Evolutionary conservation across 2,329 filamentous ascomycete genomes (phyloP), one percentile per base, ranked within the genome.

Genomic region (Xylaria sp.): DNA sequence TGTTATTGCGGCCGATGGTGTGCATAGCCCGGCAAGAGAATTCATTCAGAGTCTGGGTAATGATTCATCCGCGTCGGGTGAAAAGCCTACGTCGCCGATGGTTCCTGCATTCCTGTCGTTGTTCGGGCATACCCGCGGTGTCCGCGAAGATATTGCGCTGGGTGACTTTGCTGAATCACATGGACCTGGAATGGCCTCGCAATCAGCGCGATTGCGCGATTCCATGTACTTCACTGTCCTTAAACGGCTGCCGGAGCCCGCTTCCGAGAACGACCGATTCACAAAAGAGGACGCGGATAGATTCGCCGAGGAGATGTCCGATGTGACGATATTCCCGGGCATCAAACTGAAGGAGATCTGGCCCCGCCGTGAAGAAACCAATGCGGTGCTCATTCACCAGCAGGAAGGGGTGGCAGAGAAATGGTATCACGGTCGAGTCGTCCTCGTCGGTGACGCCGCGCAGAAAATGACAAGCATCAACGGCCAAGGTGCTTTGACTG

Each of bases 381-480:
- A 33, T 10, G 64, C 58, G 13, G 20, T 56, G 7, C 51, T 74
- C 1, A 61, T 68, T 11, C 57, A 68, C 42, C 67, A 72, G 28
- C 69, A 75, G 46, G 73, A 75, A 26, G 74, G 74, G 1, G n/a
- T 69, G 20, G 49, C 68, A 28, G 58, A 72, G 26, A 66, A 65
- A 33, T 74, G 73, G 73, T 44, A 76, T 23, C 74, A 75, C 6
- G 78, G 73, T 6, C 76, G 79, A 7, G 75, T 81, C 11, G 75
- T 78, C 3, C 65, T 81, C 36, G 71, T 82, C 28, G 81, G 81
- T 15, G 80, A 82, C 66, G 75, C 80, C 4, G 79, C 79, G 4
- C 79, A 81, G 67, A 74, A 75, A 54, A 65, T 71, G 63, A 75
- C 74, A 0, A 65, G 67, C 5, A 38, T 72, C 3, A 69, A 33